Percentiles rank a stretch among this genome's conserved stretches.
Conservation (phyloP, 2,329 filamentous ascomycete genomes). For the Metarhizium robertsii region DNA sequence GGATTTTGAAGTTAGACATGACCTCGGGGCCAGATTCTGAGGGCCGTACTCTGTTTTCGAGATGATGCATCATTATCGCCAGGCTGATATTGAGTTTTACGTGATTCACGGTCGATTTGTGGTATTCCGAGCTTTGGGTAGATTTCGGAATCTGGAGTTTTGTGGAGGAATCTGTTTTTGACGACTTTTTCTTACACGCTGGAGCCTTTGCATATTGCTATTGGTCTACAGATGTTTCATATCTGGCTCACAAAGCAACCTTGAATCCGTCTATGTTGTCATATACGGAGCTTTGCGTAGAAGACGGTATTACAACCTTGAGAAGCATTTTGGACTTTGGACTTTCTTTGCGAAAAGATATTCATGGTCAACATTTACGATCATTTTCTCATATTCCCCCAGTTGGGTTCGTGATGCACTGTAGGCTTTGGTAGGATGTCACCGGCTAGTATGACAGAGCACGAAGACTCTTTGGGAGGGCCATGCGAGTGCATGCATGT, state of each 20-base stretch:
- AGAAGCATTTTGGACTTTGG: conserved; percentile 13
- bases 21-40: conserved; percentile 13
- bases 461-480: not conserved
- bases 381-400: not conserved
- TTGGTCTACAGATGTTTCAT: not conserved
- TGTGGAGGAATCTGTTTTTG: not conserved
- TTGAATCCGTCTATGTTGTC: not conserved
- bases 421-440: not conserved
- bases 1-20: conserved; percentile 38
- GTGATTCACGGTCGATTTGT: not conserved
- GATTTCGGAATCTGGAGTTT: not conserved
- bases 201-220: not conserved
- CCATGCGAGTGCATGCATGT: no score
- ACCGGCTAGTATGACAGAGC: not conserved
- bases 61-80: conserved; percentile 4
- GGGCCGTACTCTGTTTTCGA: conserved; percentile 14
- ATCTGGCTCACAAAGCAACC: not conserved
- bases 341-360: conserved; percentile 11
- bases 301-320: conserved; percentile 6
- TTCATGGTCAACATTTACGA: conserved; percentile 1
- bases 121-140: not conserved
- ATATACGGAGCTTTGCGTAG: not conserved
- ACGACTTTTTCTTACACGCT: not conserved
- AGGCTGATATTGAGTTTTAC: not conserved
- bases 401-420: no score